phyloP scores from a whole-genome alignment of 139 green algal species.

The Haematococcus lacustris region DNA sequence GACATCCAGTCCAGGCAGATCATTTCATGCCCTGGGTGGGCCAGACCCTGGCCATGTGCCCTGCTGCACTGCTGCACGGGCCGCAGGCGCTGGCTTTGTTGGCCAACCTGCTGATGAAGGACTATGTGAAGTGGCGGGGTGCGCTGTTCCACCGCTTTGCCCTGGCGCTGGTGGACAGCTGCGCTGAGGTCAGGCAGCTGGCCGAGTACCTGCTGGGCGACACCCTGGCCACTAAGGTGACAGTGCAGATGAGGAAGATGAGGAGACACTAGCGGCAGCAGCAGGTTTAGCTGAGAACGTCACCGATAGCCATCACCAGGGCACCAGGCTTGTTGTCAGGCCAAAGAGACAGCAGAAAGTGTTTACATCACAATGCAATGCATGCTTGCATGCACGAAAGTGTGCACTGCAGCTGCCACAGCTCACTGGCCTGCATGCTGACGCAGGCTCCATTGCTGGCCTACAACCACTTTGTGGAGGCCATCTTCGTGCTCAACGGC shows the following conservation, averaged over 20 bases:
- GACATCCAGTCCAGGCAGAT: too few relatives aligned
- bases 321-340: too few relatives aligned
- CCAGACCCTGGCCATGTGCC: too few relatives aligned
- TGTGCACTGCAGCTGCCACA: too few relatives aligned
- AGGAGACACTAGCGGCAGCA: too few relatives aligned
- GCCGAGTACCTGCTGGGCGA: slow-evolving; percentile 49
- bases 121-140: slow-evolving; percentile 88
- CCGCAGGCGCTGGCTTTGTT: slow-evolving; percentile 72
- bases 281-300: too few relatives aligned
- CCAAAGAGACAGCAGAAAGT: too few relatives aligned
- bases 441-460: slow-evolving; percentile 61
- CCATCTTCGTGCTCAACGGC: slow-evolving; percentile 79
- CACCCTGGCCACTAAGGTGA: slow-evolving; percentile 45
- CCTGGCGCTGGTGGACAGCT: slow-evolving; percentile 74
- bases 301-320: too few relatives aligned
- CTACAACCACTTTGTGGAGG: slow-evolving; percentile 91
- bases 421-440: neutral
- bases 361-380: too few relatives aligned
- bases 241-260: neutral
- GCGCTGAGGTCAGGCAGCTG: slow-evolving; percentile 29
- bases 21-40: too few relatives aligned
- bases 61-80: too few relatives aligned
- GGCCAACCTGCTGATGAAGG: slow-evolving; percentile 71
- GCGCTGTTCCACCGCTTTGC: slow-evolving; percentile 75
- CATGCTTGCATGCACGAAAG: too few relatives aligned